phyloP scores from a whole-genome alignment of 2,329 filamentous ascomycete species.

The Fusarium sp. region DNA sequence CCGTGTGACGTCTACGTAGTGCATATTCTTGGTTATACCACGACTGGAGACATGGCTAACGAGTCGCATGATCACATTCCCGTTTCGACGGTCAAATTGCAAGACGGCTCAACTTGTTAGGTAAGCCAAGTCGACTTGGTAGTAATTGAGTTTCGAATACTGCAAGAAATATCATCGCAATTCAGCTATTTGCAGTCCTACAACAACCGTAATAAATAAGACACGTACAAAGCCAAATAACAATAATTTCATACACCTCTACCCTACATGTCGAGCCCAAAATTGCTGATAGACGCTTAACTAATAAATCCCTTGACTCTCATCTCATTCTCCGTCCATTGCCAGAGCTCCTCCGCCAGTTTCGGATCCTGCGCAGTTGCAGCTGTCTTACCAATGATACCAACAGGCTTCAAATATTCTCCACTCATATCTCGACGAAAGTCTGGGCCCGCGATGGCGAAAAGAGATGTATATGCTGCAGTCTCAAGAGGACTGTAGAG shows the following conservation, averaged over 20 bases:
- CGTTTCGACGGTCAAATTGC: neutral
- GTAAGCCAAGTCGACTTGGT: rapidly evolving
- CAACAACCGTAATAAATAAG: too few relatives aligned
- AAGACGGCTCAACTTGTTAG: too few relatives aligned
- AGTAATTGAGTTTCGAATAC: neutral
- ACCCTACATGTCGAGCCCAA: neutral
- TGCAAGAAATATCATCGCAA: neutral
- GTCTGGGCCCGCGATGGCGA: neutral
- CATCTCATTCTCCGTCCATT: neutral
- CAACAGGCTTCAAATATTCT: neutral
- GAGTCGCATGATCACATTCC: neutral
- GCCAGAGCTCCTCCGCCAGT: neutral
- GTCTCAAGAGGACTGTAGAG: neutral
- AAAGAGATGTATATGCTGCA: neutral
- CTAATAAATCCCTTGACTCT: neutral
- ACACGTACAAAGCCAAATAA: rapidly evolving
- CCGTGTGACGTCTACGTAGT: too few relatives aligned
- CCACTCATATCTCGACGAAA: neutral
- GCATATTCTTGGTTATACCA: neutral
- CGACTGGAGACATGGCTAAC: rapidly evolving
- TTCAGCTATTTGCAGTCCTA: neutral
- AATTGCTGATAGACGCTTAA: neutral
- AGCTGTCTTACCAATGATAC: neutral
- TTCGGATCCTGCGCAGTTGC: neutral
- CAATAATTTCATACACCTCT: neutral